phyloP scores from a whole-genome alignment of 73 alveolate species.

The Paramecium primaurelia region DNA sequence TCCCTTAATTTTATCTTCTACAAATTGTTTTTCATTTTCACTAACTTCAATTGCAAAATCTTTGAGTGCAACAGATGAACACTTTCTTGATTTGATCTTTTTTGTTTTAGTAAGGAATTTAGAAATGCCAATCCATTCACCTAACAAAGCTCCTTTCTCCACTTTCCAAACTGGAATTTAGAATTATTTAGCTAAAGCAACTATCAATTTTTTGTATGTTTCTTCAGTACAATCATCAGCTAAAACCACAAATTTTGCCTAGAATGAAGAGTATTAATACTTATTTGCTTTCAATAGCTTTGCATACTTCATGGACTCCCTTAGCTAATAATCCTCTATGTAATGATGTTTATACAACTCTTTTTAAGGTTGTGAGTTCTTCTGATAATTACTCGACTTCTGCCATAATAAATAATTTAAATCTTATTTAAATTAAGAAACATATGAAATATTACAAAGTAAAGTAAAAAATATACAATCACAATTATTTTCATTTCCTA shows the following conservation, averaged over 20 bases:
- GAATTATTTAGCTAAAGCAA: slow-evolving; percentile 33
- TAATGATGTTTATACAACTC: slow-evolving; percentile 44
- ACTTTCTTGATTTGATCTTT: slow-evolving; percentile 30
- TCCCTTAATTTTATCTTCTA: slow-evolving; percentile 37
- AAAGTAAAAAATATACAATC: not conserved
- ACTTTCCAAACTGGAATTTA: slow-evolving; percentile 33
- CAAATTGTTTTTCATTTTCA: not conserved
- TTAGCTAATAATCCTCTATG: slow-evolving; percentile 43
- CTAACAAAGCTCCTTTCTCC: slow-evolving; percentile 9
- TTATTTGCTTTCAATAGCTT: slow-evolving; percentile 28
- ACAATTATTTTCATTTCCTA: not conserved
- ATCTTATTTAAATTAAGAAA: not conserved
- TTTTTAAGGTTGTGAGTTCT: slow-evolving; percentile 15
- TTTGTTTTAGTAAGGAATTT: slow-evolving; percentile 12
- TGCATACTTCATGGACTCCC: slow-evolving; percentile 52
- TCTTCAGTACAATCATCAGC: slow-evolving; percentile 47
- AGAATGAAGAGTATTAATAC: not conserved
- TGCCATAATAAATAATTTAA: slow-evolving; percentile 33
- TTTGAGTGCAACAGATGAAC: slow-evolving; percentile 35
- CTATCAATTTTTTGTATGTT: slow-evolving; percentile 3
- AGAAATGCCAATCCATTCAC: slow-evolving; percentile 47
- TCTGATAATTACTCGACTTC: slow-evolving; percentile 16
- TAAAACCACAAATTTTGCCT: slow-evolving; percentile 42
- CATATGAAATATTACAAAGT: not conserved
- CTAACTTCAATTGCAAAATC: slow-evolving; percentile 38